Base-by-base conservation (phyloP, 306 rosid genomes). In the Inga oerstediana region DNA sequence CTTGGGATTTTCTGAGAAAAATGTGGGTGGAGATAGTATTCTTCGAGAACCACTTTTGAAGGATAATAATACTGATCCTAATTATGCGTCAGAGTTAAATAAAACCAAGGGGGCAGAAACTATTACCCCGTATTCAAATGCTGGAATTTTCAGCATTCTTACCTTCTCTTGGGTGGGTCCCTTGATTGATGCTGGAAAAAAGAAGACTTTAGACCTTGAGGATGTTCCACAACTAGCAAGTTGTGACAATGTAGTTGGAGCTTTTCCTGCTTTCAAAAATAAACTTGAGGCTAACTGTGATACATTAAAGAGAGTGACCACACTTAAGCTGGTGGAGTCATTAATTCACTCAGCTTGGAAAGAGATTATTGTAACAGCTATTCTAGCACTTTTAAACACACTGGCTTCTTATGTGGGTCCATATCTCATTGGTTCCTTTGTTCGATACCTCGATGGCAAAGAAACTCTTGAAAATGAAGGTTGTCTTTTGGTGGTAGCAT, bases 361-460 rank as follows among this genome's bases (percentile, higher is more conserved):
- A 66, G 88, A 87, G 80, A 83, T 87, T 85, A 76, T 89, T 35
- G 69, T 81, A 49, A 85, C 88, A 2, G 90, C 68, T 32, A 8
- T 82, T 71, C 74, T 83, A 64, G 83, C 35, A 22, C 6, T 81
- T 3, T 0, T 72, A 7, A 64, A 75, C 30, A 75, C 86, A 3
- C 17, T 87, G 84, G 88, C 92, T 75, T 83, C 86, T 79, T 89
- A 87, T 81, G 90, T 89, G 68, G 90, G 92, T 62, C 92, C 90
- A 19, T 85, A 83, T 83, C 88, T 87, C 62, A 85, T 87, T 67
- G 89, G 87, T 27, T 4, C 80, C 67, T 84, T 87, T 59, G 92
- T 87, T 79, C 89, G 83, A 75, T 87, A 87, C 72, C 90, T 89
- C 24, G 77, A 61, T 79, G 89, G 90, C 39, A 22, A 43, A 35